Conservation (phyloP, 192 early-diverging fungal species). For the Linnemannia zychae region DNA sequence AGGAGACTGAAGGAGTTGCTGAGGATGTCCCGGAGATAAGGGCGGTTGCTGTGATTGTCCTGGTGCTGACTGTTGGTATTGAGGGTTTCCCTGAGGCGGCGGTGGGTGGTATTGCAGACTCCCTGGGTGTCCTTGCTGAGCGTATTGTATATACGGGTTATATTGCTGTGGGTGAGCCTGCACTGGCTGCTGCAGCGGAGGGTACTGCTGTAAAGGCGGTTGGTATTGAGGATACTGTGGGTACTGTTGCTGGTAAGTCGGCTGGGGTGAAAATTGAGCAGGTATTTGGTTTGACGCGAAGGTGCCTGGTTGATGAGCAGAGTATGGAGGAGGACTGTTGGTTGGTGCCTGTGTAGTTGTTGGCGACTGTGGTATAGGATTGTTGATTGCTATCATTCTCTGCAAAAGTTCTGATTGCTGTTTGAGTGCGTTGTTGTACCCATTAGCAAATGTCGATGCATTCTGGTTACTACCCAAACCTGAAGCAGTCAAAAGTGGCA, state of each 20-base stretch:
- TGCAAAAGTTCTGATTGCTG: neutral
- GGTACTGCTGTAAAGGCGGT: neutral
- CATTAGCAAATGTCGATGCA: neutral
- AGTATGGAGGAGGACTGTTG: neutral
- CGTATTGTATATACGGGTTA: neutral
- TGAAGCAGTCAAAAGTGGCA: neutral
- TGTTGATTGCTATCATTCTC: neutral
- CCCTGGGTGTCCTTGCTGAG: neutral
- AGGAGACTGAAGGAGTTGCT: neutral
- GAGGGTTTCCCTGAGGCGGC: neutral
- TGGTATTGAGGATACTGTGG: neutral
- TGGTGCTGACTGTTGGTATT: neutral
- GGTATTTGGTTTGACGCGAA: neutral
- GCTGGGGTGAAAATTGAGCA: neutral
- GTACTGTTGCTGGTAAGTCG: neutral
- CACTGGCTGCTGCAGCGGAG: neutral
- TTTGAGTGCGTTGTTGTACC: neutral
- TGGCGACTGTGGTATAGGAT: neutral
- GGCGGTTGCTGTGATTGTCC: neutral
- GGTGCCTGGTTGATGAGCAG: neutral
- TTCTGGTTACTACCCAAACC: neutral
- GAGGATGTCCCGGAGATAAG: neutral
- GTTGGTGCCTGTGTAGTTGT: neutral
- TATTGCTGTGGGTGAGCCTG: neutral
- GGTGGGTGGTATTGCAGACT: neutral